Conservation (phyloP, 306 rosid genomes). For the Astragalus membranaceus region DNA sequence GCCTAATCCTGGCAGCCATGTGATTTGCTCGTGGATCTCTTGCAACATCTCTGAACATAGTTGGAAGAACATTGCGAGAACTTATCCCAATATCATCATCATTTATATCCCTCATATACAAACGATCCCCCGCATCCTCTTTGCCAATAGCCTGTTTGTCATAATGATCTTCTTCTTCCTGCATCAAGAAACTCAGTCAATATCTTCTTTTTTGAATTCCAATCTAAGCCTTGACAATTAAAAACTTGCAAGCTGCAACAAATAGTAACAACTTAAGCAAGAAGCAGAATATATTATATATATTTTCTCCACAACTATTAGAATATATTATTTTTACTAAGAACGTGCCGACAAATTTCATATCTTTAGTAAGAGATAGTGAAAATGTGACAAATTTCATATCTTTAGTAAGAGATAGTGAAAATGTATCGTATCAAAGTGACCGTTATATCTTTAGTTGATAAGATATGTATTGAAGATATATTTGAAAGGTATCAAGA, state of each 20-base stretch:
- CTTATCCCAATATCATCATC: constrained; percentile 65
- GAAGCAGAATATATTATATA: neutral
- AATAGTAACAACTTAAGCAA: neutral
- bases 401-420: too few relatives aligned
- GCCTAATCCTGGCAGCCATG: constrained; percentile 65
- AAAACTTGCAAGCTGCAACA: neutral
- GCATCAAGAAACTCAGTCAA: constrained; percentile 22
- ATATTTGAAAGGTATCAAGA: too few relatives aligned
- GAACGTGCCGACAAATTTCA: too few relatives aligned
- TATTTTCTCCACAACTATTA: too few relatives aligned
- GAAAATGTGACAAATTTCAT: too few relatives aligned
- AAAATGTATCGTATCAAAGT: too few relatives aligned
- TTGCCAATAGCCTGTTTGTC: constrained; percentile 82
- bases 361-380: too few relatives aligned
- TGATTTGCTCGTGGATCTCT: constrained; percentile 90
- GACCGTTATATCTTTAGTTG: too few relatives aligned
- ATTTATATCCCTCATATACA: constrained; percentile 56
- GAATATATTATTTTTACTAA: too few relatives aligned
- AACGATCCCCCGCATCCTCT: constrained; percentile 49
- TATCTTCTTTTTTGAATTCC: neutral
- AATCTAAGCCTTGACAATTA: neutral
- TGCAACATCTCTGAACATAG: constrained; percentile 32
- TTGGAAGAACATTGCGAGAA: constrained; percentile 45
- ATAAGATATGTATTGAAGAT: too few relatives aligned
- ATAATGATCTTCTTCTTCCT: constrained; percentile 88